A percentile compares a stretch with the other conserved stretches of the same genome.
Evolutionary conservation across 768 basidiomycete species (phyloP).

Genomic region (Russula emetica): DNA sequence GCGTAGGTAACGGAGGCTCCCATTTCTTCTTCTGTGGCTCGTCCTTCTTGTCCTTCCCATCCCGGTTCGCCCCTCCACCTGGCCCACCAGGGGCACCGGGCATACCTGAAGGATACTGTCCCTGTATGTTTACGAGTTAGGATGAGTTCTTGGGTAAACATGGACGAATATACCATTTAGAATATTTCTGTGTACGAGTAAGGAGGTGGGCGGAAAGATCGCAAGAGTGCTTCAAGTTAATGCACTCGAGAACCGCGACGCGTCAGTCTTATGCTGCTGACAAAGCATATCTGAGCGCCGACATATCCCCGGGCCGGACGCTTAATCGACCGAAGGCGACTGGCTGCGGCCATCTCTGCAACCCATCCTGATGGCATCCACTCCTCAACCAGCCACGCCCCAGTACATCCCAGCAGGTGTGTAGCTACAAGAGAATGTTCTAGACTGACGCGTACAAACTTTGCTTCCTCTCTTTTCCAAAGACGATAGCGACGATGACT

Average conservation of each 20-base stretch:
- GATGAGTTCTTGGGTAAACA: slow-evolving; percentile 9
- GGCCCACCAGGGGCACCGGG: slow-evolving; percentile 34
- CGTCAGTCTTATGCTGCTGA: slow-evolving; percentile 32
- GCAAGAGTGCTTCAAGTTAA: slow-evolving; percentile 20
- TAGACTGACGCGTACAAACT: not conserved
- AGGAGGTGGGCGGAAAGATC: slow-evolving; percentile 10
- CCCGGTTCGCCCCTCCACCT: slow-evolving; percentile 30
- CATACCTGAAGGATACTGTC: slow-evolving; percentile 68
- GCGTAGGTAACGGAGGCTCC: slow-evolving; percentile 96
- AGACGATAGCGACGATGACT: slow-evolving; percentile 72
- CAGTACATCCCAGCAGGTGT: slow-evolving; percentile 79
- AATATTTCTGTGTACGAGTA: slow-evolving; percentile 1
- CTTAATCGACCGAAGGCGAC: not conserved
- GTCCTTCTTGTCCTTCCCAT: slow-evolving; percentile 40
- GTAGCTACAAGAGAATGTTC: slow-evolving; percentile 8
- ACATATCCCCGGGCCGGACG: slow-evolving; percentile 4
- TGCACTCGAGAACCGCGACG: slow-evolving; percentile 32
- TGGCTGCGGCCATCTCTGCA: not conserved
- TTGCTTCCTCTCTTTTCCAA: slow-evolving; percentile 25
- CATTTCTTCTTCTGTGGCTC: slow-evolving; percentile 85
- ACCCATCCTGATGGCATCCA: slow-evolving; percentile 30
- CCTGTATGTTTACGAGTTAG: slow-evolving; percentile 42
- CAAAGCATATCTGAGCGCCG: slow-evolving; percentile 18
- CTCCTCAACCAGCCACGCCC: slow-evolving; percentile 57
- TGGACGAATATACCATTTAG: slow-evolving; percentile 22